phyloP scores from a whole-genome alignment of 2,329 filamentous ascomycete genomes.

The Balansia obtecta region DNA sequence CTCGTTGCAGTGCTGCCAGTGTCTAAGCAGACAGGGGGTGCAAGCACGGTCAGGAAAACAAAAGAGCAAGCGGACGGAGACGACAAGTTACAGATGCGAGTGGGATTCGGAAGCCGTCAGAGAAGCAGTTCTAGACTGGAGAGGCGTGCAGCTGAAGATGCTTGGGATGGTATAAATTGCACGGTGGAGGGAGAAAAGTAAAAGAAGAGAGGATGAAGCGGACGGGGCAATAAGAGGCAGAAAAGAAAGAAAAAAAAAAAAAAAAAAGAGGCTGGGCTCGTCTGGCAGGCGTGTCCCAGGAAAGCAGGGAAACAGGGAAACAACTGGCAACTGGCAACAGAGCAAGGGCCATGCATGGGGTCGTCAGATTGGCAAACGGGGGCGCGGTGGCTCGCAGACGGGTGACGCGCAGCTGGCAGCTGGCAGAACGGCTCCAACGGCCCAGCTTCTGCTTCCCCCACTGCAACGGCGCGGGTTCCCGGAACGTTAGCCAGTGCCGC shows the following conservation, averaged over 20 bases:
- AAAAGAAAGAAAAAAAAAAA: conserved; percentile 1
- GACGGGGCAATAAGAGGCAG: conserved; percentile 3
- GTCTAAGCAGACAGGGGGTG: neutral
- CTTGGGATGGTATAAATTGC: conserved; percentile 7
- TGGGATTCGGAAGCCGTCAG: conserved; percentile 5
- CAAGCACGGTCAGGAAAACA: conserved; percentile 2
- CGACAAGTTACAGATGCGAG: conserved; percentile 4
- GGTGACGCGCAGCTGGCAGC: neutral
- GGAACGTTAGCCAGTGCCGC: neutral
- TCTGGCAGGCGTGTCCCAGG: neutral
- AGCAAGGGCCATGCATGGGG: neutral
- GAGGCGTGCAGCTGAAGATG: conserved; percentile 5
- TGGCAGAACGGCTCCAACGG: neutral
- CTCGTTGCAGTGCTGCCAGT: neutral
- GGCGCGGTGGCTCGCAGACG: too few relatives aligned
- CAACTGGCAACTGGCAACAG: too few relatives aligned
- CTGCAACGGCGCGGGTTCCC: neutral
- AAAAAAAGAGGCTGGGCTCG: conserved; percentile 1
- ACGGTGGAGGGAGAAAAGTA: conserved; percentile 3
- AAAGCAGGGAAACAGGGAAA: too few relatives aligned
- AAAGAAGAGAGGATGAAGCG: conserved; percentile 1
- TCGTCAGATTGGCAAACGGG: neutral
- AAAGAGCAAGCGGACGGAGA: conserved; percentile 1
- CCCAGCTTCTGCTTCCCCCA: neutral
- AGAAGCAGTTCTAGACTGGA: conserved; percentile 1